These are phyloP conservation scores for Stemphylium lycopersici DNA, from an alignment of 2,329 filamentous ascomycete genomes.

Conservation along the genomic window DNA sequence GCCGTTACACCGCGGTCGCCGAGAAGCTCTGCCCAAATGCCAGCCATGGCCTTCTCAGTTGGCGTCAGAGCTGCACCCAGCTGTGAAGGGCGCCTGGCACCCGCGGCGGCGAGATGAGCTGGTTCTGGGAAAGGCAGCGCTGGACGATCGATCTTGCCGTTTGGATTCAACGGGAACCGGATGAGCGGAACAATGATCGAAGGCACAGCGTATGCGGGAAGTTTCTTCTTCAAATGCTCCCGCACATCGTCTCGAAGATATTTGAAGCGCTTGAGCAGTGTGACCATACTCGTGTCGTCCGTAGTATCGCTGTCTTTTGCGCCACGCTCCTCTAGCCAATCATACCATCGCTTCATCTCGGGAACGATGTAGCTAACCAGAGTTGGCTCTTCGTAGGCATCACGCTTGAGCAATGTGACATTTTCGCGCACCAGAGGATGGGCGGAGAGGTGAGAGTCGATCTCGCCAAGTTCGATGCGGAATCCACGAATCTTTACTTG, in stretches of 20 bases:
- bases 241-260: conserved; percentile 65
- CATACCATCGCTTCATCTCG: conserved; percentile 74
- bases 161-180: conserved; percentile 70
- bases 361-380: conserved; percentile 92
- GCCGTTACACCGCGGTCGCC: conserved; percentile 64
- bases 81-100: conserved; percentile 53
- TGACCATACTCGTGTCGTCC: conserved; percentile 59
- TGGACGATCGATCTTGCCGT: conserved; percentile 78
- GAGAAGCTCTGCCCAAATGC: conserved; percentile 76
- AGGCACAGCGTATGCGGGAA: conserved; percentile 78
- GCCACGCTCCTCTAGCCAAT: conserved; percentile 63
- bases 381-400: conserved; percentile 83
- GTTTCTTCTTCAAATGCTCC: conserved; percentile 72
- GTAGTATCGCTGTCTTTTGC: conserved; percentile 45
- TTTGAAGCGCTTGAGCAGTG: conserved; percentile 65
- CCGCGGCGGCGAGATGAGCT: conserved; percentile 66
- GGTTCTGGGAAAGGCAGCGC: conserved; percentile 81
- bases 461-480: conserved; percentile 92
- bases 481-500: conserved; percentile 98
- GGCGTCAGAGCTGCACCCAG: conserved; percentile 56
- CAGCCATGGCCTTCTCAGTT: conserved; percentile 71
- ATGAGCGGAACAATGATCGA: conserved; percentile 74
- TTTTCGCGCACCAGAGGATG: conserved; percentile 81
- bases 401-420: conserved; percentile 81
- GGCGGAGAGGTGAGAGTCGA: conserved; percentile 80